These are phyloP conservation scores for Sporobolomyces roseus DNA, from an alignment of 768 basidiomycete species.

Conservation along the genomic window DNA sequence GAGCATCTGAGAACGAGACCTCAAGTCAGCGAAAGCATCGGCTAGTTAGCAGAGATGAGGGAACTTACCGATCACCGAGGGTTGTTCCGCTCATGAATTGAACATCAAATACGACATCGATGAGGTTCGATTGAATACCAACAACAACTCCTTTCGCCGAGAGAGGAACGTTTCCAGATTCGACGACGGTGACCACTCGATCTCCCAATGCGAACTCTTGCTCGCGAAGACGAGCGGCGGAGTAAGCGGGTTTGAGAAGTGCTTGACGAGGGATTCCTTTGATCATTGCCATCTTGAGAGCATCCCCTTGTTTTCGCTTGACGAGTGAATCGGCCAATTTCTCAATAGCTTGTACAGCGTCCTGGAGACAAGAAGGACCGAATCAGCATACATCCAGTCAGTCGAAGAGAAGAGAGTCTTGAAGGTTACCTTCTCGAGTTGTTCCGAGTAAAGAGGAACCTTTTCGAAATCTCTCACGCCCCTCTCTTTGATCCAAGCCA, in stretches of 20 bases:
- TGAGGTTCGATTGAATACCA: conserved; percentile 74
- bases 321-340: conserved; percentile 66
- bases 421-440: conserved; percentile 69
- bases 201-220: conserved; percentile 86
- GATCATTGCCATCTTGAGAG: conserved; percentile 86
- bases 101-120: conserved; percentile 96
- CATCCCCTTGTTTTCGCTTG: conserved; percentile 58
- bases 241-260: conserved; percentile 86
- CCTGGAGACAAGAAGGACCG: conserved; percentile 51
- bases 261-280: conserved; percentile 89
- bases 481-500: conserved; percentile 76
- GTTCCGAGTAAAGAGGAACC: conserved; percentile 85
- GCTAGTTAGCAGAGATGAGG: too few relatives aligned
- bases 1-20: conserved; percentile 62
- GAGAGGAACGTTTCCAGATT: conserved; percentile 85
- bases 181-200: conserved; percentile 91
- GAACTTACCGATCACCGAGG: conserved; percentile 69
- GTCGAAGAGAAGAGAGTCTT: not conserved
- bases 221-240: conserved; percentile 80
- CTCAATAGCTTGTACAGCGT: conserved; percentile 75
- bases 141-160: conserved; percentile 90
- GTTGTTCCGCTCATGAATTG: conserved; percentile 90
- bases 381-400: not conserved
- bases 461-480: conserved; percentile 88
- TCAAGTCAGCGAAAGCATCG: too few relatives aligned